Percentiles rank a stretch among this genome's conserved stretches.
These are phyloP conservation scores for Akanthomyces dipterigenus DNA, from an alignment of 2,329 filamentous ascomycete species.

Conservation along the genomic window DNA sequence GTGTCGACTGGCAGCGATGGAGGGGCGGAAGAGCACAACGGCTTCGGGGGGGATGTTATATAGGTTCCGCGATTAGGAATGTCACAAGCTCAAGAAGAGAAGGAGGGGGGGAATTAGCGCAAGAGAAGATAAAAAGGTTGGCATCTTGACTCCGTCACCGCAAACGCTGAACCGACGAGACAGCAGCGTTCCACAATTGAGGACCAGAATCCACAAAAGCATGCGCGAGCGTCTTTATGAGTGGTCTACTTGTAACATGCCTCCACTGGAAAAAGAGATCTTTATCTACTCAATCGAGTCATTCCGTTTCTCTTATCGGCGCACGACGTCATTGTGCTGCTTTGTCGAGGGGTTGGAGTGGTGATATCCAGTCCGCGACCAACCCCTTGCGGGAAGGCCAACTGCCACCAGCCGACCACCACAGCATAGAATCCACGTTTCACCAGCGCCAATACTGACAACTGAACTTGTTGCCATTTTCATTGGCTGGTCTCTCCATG, in stretches of 20 bases:
- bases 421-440: no score
- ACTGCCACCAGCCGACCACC: no score
- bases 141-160: not conserved
- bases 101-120: not conserved
- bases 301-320: no score
- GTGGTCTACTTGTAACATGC: not conserved
- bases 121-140: not conserved
- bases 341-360: no score
- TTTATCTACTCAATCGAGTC: not conserved
- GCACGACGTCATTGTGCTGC: not conserved
- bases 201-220: constrained; percentile 1
- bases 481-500: no score
- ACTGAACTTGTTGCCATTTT: no score
- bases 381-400: no score
- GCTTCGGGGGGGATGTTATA: no score
- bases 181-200: constrained; percentile 11
- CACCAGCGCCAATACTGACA: no score
- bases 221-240: not conserved
- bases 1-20: not conserved
- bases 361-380: no score
- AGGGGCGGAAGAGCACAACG: not conserved
- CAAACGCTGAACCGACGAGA: not conserved
- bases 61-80: not conserved
- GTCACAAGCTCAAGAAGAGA: not conserved
- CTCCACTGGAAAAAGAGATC: not conserved